Evolutionary conservation across 208 protist species (phyloP).

Genomic region (Herpetomonas tarakana): DNA sequence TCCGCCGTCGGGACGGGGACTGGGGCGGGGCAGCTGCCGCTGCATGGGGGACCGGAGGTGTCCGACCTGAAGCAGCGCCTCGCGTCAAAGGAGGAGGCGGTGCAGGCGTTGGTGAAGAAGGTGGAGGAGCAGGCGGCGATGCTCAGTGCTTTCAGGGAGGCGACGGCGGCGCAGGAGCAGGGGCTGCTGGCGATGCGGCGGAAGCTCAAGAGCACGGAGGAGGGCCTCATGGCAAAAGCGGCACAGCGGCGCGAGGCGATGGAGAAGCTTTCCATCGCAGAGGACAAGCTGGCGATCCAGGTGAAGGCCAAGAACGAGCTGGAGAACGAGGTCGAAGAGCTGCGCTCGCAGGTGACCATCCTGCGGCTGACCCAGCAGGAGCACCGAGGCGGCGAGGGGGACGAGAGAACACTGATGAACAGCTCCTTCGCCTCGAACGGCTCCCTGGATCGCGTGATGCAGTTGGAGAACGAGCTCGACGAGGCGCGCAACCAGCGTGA

Average conservation of each 20-base stretch:
- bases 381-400: conserved; percentile 8
- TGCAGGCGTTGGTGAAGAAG: conserved; percentile 39
- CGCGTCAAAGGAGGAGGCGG: conserved; percentile 49
- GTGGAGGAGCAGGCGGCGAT: conserved; percentile 42
- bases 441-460: conserved; percentile 55
- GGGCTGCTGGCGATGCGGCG: conserved; percentile 42
- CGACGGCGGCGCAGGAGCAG: conserved; percentile 45
- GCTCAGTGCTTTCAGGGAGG: conserved; percentile 49
- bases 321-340: conserved; percentile 52
- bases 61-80: conserved; percentile 36
- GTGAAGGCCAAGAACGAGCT: conserved; percentile 37
- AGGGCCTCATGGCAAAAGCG: conserved; percentile 41
- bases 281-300: conserved; percentile 55
- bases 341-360: conserved; percentile 44
- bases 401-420: conserved; percentile 23
- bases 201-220: conserved; percentile 45
- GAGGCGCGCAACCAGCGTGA: conserved; percentile 56
- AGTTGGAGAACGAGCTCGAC: conserved; percentile 68
- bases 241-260: conserved; percentile 46
- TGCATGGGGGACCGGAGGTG: conserved; percentile 2
- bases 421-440: conserved; percentile 57
- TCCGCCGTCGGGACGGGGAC: neutral
- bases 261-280: conserved; percentile 41
- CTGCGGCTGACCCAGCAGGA: conserved; percentile 19
- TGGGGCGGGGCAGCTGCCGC: neutral